Percentiles rank a stretch among this genome's conserved stretches.
Evolutionary conservation across 2,329 filamentous ascomycete species (phyloP).

Genomic region (Ophiocordyceps camponoti-saundersi): DNA sequence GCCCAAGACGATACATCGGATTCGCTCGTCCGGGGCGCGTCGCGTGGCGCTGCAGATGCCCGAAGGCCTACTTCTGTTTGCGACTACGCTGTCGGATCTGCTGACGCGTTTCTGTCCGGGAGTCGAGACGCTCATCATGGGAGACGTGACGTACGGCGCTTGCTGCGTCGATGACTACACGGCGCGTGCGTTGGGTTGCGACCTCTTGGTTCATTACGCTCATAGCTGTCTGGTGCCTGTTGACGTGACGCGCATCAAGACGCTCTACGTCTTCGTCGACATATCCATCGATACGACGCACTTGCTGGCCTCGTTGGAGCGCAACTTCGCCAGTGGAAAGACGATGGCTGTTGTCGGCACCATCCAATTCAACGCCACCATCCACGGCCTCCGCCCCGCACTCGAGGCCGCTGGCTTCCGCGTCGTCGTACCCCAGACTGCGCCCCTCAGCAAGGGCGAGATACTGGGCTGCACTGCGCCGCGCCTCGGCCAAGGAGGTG

Average conservation of each 20-base stretch:
- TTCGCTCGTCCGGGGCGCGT: slow-evolving; percentile 62
- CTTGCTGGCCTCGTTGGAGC: slow-evolving; percentile 68
- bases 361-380: slow-evolving; percentile 95
- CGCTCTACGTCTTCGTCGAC: slow-evolving; percentile 94
- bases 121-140: slow-evolving; percentile 92
- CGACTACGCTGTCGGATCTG: slow-evolving; percentile 95
- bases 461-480: slow-evolving; percentile 96
- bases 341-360: slow-evolving; percentile 88
- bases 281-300: slow-evolving; percentile 90
- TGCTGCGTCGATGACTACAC: slow-evolving; percentile 99
- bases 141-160: slow-evolving; percentile 94
- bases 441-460: slow-evolving; percentile 83
- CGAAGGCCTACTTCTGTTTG: slow-evolving; percentile 86
- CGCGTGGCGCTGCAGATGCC: slow-evolving; percentile 93
- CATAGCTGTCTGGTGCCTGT: slow-evolving; percentile 94
- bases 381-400: slow-evolving; percentile 65
- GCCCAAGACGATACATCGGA: slow-evolving; percentile 91
- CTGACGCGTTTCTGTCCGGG: slow-evolving; percentile 85
- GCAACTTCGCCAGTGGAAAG: slow-evolving; percentile 74
- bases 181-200: slow-evolving; percentile 80
- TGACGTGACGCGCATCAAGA: slow-evolving; percentile 92
- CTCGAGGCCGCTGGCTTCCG: slow-evolving; percentile 75
- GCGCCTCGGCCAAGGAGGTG: slow-evolving; percentile 36
- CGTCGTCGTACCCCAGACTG: slow-evolving; percentile 79
- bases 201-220: slow-evolving; percentile 89